phyloP scores from a whole-genome alignment of 2,329 filamentous ascomycete species.

The Penicillium nordicum region DNA sequence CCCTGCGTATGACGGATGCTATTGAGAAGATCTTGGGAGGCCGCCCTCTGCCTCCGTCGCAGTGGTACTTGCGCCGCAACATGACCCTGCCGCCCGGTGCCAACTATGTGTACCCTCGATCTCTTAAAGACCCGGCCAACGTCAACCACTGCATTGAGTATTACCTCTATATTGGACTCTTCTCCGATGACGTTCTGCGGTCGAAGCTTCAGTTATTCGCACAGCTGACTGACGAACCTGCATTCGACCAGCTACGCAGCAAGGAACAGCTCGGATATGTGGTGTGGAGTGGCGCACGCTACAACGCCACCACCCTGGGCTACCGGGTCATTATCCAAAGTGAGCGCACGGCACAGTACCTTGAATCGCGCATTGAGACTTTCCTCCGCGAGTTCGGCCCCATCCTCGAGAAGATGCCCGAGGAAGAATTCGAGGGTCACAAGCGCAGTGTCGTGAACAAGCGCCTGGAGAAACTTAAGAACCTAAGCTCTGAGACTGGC shows the following conservation, averaged over 20 bases:
- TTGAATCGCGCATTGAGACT: conserved; percentile 81
- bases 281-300: conserved; percentile 76
- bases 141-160: conserved; percentile 85
- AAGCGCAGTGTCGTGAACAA: conserved; percentile 86
- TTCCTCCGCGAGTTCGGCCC: conserved; percentile 70
- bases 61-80: conserved; percentile 76
- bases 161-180: conserved; percentile 66
- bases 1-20: conserved; percentile 76
- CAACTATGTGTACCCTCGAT: conserved; percentile 79
- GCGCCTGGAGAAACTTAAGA: conserved; percentile 86
- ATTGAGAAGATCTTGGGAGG: conserved; percentile 76
- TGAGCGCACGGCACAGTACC: conserved; percentile 76
- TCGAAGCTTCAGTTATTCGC: conserved; percentile 78
- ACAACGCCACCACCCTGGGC: conserved; percentile 72
- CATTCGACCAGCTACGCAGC: conserved; percentile 89
- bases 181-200: conserved; percentile 64
- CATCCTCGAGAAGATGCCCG: conserved; percentile 69
- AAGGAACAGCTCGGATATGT: conserved; percentile 98
- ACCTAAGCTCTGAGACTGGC: conserved; percentile 76
- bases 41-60: conserved; percentile 66
- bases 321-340: conserved; percentile 92
- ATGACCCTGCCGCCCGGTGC: conserved; percentile 73
- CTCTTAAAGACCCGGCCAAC: conserved; percentile 79
- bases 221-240: conserved; percentile 88
- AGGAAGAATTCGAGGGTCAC: conserved; percentile 82